A percentile compares a stretch with the other conserved stretches of the same genome.
Conservation (phyloP, 768 basidiomycete genomes). For the Rhizopogon vinicolor region DNA sequence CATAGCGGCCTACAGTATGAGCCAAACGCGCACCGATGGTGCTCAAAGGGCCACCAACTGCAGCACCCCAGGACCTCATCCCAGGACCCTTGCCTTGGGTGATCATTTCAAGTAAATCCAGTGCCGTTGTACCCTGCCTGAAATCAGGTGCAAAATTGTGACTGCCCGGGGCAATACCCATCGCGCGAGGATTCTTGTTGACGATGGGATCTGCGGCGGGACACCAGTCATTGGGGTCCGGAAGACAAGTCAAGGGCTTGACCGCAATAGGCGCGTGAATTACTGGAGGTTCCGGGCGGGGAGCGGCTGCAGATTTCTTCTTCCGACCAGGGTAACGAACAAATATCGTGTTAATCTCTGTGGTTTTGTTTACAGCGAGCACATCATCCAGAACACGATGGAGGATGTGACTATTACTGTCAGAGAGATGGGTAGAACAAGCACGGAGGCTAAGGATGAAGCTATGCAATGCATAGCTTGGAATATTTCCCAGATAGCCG, state of each 20-base stretch:
- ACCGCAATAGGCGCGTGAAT: constrained; percentile 12
- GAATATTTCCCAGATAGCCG: constrained; percentile 2
- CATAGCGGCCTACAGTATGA: constrained; percentile 13
- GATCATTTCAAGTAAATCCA: constrained; percentile 24
- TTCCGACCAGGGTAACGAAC: not conserved
- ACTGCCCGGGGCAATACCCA: constrained; percentile 26
- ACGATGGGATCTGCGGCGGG: constrained; percentile 26
- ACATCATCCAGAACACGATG: not conserved
- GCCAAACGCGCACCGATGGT: constrained; percentile 17
- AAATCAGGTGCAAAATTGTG: constrained; percentile 1
- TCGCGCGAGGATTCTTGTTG: constrained; percentile 20
- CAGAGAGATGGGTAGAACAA: not conserved
- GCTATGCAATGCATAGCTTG: constrained; percentile 15
- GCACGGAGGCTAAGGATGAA: not conserved
- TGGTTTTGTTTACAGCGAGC: not conserved
- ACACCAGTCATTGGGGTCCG: constrained; percentile 20
- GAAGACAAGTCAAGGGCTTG: constrained; percentile 6
- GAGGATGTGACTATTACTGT: not conserved
- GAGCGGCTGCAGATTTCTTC: not conserved
- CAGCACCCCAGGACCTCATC: constrained; percentile 12
- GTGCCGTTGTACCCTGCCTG: constrained; percentile 14
- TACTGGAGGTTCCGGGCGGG: constrained; percentile 1
- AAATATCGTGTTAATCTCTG: not conserved
- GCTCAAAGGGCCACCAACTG: constrained; percentile 23
- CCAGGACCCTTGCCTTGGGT: constrained; percentile 4